Evolutionary conservation across 1,284 basidiomycete genomes (phyloP), one percentile per base, ranked within the genome.

Genomic region (Waitea zeae): DNA sequence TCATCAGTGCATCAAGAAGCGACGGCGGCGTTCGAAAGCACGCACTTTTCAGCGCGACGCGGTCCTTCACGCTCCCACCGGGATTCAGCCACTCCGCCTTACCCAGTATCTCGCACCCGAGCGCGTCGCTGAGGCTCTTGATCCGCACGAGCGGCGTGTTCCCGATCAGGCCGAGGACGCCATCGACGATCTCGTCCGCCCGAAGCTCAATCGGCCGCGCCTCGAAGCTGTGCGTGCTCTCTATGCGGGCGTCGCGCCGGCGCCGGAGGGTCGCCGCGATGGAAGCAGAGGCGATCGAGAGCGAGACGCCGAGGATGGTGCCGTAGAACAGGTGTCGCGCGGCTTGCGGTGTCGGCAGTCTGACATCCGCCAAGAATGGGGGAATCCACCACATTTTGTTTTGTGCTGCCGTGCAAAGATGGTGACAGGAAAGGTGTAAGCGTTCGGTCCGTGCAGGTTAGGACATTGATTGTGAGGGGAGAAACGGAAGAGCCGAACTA

Each of bases 81-180:
- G 95, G 93, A 54, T 98, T 98, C 36, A 98, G 56, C 50, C 82
- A 97, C 79, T 95, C 89, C 11, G 87, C 86, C 56, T 96, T 96
- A n/a, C 87, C 92, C 9, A 96, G 60, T 39, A 98, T 92, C 48
- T 97, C 90, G 9, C 95, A 82, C 5, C 90, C 90, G 0, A 96
- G 65, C 0, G 80, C 74, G 54, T 95, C 69, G 45, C 88, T 95
- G 37, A 98, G 54, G 3, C 84, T 90, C 44, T 84, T 83, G 39
- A 98, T 95, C 39, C 92, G 67, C 38, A 98, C 64, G 27, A 98
- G 61, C 0, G 92, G 92, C 1, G 93, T 98, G 49, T 97, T 95
- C 24, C 87, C 88, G 41, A 95, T 90, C 14, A 93, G 56, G 0
- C 84, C 87, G 5, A 71, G 65, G 6, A 90, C 73, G 0, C 87